Evolutionary conservation across 2,329 filamentous ascomycete species (phyloP).

Genomic region (Helotiales sp.): DNA sequence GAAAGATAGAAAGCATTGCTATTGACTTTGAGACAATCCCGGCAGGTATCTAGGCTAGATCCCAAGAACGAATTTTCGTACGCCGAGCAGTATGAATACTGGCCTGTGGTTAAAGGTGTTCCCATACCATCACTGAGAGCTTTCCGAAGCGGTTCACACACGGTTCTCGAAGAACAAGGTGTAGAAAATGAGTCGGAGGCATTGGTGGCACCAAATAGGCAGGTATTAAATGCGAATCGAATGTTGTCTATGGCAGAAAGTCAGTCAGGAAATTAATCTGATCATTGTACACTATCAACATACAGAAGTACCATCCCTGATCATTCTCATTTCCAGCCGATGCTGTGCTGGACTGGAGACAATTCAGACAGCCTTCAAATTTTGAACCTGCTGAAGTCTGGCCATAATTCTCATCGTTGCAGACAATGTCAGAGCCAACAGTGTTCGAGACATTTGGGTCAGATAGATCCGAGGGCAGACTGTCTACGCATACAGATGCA

Average conservation of each 20-base stretch:
- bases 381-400: slow-evolving; percentile 35
- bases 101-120: slow-evolving; percentile 26
- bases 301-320: slow-evolving; percentile 41
- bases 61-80: slow-evolving; percentile 32
- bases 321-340: slow-evolving; percentile 34
- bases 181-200: slow-evolving; percentile 31
- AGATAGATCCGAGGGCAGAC: slow-evolving; percentile 42
- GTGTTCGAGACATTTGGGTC: slow-evolving; percentile 49
- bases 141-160: slow-evolving; percentile 36
- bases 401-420: slow-evolving; percentile 36
- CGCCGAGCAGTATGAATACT: slow-evolving; percentile 39
- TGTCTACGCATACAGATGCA: slow-evolving; percentile 53
- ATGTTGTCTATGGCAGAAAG: slow-evolving; percentile 37
- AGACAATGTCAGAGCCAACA: slow-evolving; percentile 51
- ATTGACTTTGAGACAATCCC: slow-evolving; percentile 24
- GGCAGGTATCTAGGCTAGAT: slow-evolving; percentile 30
- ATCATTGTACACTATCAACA: slow-evolving; percentile 12
- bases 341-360: slow-evolving; percentile 40
- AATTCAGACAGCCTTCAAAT: slow-evolving; percentile 39
- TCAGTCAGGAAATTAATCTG: background rate
- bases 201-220: slow-evolving; percentile 37
- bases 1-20: slow-evolving; percentile 30
- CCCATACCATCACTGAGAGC: slow-evolving; percentile 36
- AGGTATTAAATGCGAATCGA: slow-evolving; percentile 38
- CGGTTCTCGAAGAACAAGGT: slow-evolving; percentile 34